Percentiles rank a stretch among this genome's conserved stretches.
Conservation (phyloP, 805 yeast species). For the Candida insectalens region DNA sequence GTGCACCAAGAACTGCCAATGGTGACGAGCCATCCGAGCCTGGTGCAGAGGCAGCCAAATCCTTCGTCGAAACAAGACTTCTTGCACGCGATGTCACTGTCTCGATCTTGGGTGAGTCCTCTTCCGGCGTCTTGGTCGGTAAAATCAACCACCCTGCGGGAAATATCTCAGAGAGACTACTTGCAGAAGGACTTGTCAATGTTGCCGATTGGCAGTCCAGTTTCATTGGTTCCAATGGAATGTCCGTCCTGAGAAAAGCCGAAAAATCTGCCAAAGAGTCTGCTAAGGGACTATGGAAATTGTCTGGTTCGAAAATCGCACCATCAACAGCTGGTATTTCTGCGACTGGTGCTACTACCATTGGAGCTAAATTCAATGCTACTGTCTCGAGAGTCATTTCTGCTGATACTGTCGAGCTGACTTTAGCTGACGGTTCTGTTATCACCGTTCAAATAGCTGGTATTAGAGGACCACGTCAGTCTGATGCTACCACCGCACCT, state of each 20-base stretch:
- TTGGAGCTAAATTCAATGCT: conserved; percentile 45
- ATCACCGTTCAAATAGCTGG: conserved; percentile 68
- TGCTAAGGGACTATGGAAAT: conserved; percentile 51
- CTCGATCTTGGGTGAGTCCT: conserved; percentile 48
- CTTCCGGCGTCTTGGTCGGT: conserved; percentile 52
- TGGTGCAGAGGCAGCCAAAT: conserved; percentile 56
- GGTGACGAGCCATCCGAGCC: conserved; percentile 38
- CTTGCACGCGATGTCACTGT: conserved; percentile 52
- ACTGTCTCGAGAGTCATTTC: conserved; percentile 52
- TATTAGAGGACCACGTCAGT: conserved; percentile 60
- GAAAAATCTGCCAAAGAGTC: conserved; percentile 51
- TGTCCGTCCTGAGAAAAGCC: conserved; percentile 52
- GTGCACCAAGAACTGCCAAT: conserved; percentile 59
- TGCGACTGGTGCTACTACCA: conserved; percentile 12
- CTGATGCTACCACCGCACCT: conserved; percentile 46
- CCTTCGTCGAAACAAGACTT: conserved; percentile 53
- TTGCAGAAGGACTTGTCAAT: conserved; percentile 63
- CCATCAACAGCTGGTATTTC: conserved; percentile 5
- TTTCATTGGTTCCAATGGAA: conserved; percentile 52
- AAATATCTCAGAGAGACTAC: conserved; percentile 56
- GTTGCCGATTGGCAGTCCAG: conserved; percentile 76
- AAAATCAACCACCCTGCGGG: conserved; percentile 67
- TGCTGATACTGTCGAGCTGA: conserved; percentile 56
- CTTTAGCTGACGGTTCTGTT: conserved; percentile 41
- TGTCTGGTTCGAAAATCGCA: conserved; percentile 17